Percentiles rank a stretch among this genome's conserved stretches.
Evolutionary conservation across 192 early-diverging fungal species (phyloP).

Genomic region (Phlyctochytrium planicorne): DNA sequence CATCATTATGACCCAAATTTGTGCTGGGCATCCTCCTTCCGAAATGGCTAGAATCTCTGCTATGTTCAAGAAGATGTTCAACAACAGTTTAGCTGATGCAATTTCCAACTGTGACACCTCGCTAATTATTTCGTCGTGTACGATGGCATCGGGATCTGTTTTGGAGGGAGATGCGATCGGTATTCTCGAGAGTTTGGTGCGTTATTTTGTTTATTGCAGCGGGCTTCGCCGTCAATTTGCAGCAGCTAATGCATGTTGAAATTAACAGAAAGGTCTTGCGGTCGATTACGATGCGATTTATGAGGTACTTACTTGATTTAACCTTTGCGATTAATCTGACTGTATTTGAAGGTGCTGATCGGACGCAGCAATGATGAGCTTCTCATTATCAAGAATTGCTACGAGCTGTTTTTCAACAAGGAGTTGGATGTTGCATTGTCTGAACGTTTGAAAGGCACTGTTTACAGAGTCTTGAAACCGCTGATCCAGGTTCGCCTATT

Average conservation of each 20-base stretch:
- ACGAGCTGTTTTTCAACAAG: neutral
- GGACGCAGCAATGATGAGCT: neutral
- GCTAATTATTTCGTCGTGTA: neutral
- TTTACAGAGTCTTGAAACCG: neutral
- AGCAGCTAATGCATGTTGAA: too few relatives aligned
- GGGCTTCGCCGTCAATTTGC: too few relatives aligned
- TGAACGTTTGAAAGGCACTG: neutral
- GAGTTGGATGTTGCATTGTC: neutral
- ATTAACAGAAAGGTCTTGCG: neutral
- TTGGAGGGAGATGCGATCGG: neutral
- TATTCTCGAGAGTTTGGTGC: neutral
- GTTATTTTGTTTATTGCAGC: too few relatives aligned
- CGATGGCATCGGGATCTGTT: neutral
- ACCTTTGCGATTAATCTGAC: too few relatives aligned
- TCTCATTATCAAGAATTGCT: neutral
- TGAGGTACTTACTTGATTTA: too few relatives aligned
- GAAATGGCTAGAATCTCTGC: neutral
- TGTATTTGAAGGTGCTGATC: too few relatives aligned
- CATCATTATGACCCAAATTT: neutral
- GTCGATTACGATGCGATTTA: constrained; percentile 1
- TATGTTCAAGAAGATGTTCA: neutral
- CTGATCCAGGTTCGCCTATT: too few relatives aligned
- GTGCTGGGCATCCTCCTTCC: neutral
- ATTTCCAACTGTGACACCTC: neutral
- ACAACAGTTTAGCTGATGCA: neutral